These are phyloP conservation scores for Extremus antarcticus DNA, from an alignment of 495 filamentous ascomycete genomes.

Conservation along the genomic window DNA sequence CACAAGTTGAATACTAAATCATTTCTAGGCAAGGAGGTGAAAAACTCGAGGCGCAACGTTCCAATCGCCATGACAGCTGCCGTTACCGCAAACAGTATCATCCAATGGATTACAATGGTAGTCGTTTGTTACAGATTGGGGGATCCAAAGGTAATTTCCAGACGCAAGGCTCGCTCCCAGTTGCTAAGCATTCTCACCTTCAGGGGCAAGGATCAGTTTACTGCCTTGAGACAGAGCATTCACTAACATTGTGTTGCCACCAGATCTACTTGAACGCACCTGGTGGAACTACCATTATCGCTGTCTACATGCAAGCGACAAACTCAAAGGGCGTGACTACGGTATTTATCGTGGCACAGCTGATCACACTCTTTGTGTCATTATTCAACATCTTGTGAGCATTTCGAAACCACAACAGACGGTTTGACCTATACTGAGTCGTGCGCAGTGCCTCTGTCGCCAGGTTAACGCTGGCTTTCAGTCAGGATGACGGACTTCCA, in stretches of 20 bases:
- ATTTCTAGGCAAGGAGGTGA: conserved; percentile 20
- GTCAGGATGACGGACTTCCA: conserved; percentile 23
- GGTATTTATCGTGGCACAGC: conserved; percentile 31
- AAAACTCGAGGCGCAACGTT: conserved; percentile 12
- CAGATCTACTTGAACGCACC: too few species aligned
- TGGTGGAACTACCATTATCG: conserved; percentile 43
- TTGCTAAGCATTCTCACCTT: too few species aligned
- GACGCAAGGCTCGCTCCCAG: too few species aligned
- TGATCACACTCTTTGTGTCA: conserved; percentile 24
- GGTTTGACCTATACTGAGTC: background rate
- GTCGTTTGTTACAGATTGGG: conserved; percentile 38
- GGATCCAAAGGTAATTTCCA: conserved; percentile 35
- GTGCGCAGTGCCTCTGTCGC: conserved; percentile 25
- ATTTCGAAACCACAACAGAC: background rate
- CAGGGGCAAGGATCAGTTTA: too few species aligned
- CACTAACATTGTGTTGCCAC: too few species aligned
- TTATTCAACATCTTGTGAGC: conserved; percentile 24
- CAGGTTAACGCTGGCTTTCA: conserved; percentile 34
- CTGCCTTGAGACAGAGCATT: too few species aligned
- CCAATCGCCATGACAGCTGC: conserved; percentile 9
- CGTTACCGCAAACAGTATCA: conserved; percentile 1
- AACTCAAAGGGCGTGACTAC: conserved; percentile 39
- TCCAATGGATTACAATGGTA: background rate
- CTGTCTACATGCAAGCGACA: conserved; percentile 44
- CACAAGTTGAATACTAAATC: background rate